Percentiles rank a stretch among this genome's conserved stretches.
These are phyloP conservation scores for Colletotrichum simmondsii DNA, from an alignment of 2,329 filamentous ascomycete species.

Conservation along the genomic window DNA sequence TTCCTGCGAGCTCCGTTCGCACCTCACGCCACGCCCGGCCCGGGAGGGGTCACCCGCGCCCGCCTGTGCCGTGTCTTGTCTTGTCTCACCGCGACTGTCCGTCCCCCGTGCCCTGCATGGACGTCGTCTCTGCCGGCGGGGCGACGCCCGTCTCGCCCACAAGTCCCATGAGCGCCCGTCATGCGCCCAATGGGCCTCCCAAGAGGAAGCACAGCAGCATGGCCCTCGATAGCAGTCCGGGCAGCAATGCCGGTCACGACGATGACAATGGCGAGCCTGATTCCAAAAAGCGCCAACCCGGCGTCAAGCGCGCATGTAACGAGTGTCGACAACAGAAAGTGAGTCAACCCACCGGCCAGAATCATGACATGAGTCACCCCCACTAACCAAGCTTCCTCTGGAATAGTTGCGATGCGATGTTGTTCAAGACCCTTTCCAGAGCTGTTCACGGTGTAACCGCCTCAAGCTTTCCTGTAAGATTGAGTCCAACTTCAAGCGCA, in stretches of 20 bases:
- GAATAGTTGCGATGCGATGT: conserved; percentile 83
- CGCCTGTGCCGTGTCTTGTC: conserved; percentile 31
- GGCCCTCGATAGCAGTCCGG: conserved; percentile 69
- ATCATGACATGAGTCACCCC: background rate
- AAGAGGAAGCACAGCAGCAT: conserved; percentile 71
- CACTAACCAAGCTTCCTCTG: conserved; percentile 17
- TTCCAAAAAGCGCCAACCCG: conserved; percentile 70
- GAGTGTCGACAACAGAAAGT: conserved; percentile 90
- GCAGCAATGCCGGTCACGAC: conserved; percentile 67
- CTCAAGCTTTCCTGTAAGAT: conserved; percentile 87
- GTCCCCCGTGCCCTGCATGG: conserved; percentile 51
- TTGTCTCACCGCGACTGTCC: conserved; percentile 31
- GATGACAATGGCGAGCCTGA: conserved; percentile 66
- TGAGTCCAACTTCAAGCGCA: conserved; percentile 87
- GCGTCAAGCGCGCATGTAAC: conserved; percentile 84
- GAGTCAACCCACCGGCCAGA: conserved; percentile 46
- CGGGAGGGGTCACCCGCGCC: conserved; percentile 35
- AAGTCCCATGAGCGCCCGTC: conserved; percentile 64
- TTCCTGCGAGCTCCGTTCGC: conserved; percentile 27
- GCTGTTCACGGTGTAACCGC: conserved; percentile 81
- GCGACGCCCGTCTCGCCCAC: conserved; percentile 64
- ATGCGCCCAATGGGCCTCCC: conserved; percentile 54
- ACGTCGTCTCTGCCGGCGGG: conserved; percentile 58
- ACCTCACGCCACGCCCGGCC: conserved; percentile 27
- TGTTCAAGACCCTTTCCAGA: conserved; percentile 81